Percentiles rank a stretch among this genome's conserved stretches.
Conservation (phyloP, 306 rosid genomes). For the Quercus gilva region DNA sequence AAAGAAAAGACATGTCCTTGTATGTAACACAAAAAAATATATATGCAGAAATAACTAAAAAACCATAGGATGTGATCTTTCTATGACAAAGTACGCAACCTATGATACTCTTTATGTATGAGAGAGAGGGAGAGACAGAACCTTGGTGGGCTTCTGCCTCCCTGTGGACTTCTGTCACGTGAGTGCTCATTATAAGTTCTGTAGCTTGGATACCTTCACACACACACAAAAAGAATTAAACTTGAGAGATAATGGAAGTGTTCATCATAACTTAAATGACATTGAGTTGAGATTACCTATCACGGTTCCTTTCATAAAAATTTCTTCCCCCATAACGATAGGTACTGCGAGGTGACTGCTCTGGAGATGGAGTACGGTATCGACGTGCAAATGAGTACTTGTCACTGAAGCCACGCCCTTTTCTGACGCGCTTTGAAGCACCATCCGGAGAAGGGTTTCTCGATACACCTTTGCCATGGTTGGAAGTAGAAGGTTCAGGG, state of each 20-base stretch:
- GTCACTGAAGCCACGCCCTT: constrained; percentile 98
- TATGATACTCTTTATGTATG: neutral
- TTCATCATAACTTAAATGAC: constrained; percentile 7
- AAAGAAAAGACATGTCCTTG: neutral
- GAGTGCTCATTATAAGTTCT: constrained; percentile 59
- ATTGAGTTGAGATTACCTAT: constrained; percentile 52
- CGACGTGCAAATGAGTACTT: constrained; percentile 84
- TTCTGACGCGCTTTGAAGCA: constrained; percentile 73
- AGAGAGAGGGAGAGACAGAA: constrained; percentile 24
- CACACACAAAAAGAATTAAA: constrained; percentile 27
- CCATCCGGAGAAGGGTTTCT: constrained; percentile 89
- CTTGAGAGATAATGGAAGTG: constrained; percentile 2
- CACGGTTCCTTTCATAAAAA: constrained; percentile 52
- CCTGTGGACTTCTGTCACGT: constrained; percentile 62
- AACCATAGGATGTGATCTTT: neutral
- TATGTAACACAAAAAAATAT: neutral
- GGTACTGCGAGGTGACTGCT: constrained; percentile 40
- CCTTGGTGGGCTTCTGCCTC: constrained; percentile 80
- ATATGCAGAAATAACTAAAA: neutral
- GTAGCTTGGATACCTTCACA: constrained; percentile 66
- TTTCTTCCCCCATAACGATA: constrained; percentile 59
- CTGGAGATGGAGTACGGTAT: constrained; percentile 96
- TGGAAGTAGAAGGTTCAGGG: constrained; percentile 44
- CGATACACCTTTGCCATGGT: constrained; percentile 43
- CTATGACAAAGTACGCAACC: neutral